phyloP scores from a whole-genome alignment of 208 protist species.

The Acanthamoeba sp. region DNA sequence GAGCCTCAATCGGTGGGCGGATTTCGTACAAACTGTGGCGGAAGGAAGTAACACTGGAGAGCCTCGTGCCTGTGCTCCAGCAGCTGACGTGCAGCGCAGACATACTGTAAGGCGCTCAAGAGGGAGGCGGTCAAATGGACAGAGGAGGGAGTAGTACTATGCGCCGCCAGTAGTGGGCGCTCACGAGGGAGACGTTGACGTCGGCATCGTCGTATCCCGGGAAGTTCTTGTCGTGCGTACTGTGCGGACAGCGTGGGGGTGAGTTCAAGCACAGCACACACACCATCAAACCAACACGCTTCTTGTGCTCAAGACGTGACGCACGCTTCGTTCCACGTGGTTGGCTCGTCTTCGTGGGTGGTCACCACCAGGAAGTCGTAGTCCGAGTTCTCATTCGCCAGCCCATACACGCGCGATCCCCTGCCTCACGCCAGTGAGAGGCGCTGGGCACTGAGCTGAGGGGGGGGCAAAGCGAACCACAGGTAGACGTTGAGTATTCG shows the following conservation, averaged over 20 bases:
- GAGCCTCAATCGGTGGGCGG: too few species aligned
- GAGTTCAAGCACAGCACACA: too few species aligned
- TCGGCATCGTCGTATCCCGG: constrained; percentile 35
- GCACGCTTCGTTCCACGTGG: constrained; percentile 9
- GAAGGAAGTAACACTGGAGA: constrained; percentile 40
- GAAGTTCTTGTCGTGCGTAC: constrained; percentile 41
- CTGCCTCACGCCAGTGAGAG: not conserved
- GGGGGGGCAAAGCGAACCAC: not conserved
- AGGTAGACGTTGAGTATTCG: constrained; percentile 57
- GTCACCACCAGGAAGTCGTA: constrained; percentile 48
- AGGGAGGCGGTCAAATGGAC: too few species aligned
- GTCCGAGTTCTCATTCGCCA: constrained; percentile 36
- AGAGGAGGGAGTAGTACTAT: not conserved
- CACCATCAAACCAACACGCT: too few species aligned
- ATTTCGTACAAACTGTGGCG: constrained; percentile 4
- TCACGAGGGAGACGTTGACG: constrained; percentile 46
- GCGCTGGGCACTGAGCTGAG: not conserved
- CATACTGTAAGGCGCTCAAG: not conserved
- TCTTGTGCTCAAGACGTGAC: too few species aligned
- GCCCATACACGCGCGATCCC: constrained; percentile 28
- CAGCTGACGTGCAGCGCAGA: not conserved
- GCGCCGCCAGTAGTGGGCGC: constrained; percentile 17
- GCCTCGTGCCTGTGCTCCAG: constrained; percentile 30
- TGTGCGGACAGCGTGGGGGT: too few species aligned
- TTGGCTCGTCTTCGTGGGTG: constrained; percentile 50